These are phyloP conservation scores for Karstenula rhodostoma DNA, from an alignment of 2,329 filamentous ascomycete genomes.

Conservation along the genomic window DNA sequence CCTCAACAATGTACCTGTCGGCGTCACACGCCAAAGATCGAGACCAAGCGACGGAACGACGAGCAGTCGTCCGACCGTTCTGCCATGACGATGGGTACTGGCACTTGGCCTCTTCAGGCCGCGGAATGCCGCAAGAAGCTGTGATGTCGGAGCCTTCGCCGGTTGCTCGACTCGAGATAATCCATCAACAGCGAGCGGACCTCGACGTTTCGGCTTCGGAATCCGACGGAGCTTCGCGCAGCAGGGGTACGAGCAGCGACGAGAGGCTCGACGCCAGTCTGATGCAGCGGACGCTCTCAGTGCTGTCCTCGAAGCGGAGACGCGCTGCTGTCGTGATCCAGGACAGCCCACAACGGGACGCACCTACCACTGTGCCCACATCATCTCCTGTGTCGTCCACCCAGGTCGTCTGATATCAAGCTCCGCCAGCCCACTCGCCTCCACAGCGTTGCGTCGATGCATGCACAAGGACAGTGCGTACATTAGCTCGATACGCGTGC, in stretches of 20 bases:
- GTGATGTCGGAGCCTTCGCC: conserved; percentile 7
- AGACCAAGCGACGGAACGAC: neutral
- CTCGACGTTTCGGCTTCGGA: conserved; percentile 4
- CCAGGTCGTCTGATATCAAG: conserved; percentile 14
- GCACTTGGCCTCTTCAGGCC: conserved; percentile 14
- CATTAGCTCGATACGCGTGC: conserved; percentile 20
- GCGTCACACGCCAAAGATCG: conserved; percentile 12
- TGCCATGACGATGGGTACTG: conserved; percentile 2
- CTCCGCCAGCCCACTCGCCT: conserved; percentile 11
- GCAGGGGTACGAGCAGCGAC: conserved; percentile 1
- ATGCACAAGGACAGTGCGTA: conserved; percentile 18
- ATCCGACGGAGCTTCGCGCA: conserved; percentile 14
- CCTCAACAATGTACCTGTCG: neutral
- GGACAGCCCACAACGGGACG: conserved; percentile 16
- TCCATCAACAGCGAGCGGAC: neutral
- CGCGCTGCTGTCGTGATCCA: conserved; percentile 15
- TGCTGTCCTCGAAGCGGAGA: conserved; percentile 11
- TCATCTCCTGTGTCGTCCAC: neutral
- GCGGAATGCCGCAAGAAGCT: conserved; percentile 18
- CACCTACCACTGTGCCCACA: conserved; percentile 12
- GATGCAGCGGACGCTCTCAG: conserved; percentile 10
- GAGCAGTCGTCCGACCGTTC: conserved; percentile 1
- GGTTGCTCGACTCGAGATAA: neutral
- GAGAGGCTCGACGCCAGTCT: neutral
- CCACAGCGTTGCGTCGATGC: conserved; percentile 22